Evolutionary conservation across 1,284 basidiomycete genomes (phyloP).

Genomic region (Psilocybe mexicana): DNA sequence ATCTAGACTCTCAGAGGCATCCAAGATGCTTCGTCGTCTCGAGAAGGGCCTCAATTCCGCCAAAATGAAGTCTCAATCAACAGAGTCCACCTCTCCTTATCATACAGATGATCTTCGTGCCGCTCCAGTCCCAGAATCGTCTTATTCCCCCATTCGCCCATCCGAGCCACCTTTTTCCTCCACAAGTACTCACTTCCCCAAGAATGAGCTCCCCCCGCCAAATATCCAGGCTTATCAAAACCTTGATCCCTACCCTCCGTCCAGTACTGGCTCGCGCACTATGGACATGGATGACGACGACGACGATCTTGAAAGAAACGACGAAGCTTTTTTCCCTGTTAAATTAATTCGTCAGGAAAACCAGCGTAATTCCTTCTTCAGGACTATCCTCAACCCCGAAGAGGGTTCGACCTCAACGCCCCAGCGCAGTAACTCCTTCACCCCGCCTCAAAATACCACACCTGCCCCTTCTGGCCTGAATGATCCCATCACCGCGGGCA

Average conservation of each 20-base stretch:
- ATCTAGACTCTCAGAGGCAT: slow-evolving; percentile 76
- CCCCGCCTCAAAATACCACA: slow-evolving; percentile 35
- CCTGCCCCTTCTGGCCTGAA: slow-evolving; percentile 40
- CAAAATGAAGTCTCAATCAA: slow-evolving; percentile 63
- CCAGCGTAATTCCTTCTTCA: slow-evolving; percentile 72
- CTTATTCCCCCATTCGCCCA: slow-evolving; percentile 21
- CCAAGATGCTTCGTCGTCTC: slow-evolving; percentile 81
- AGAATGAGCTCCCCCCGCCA: slow-evolving; percentile 49
- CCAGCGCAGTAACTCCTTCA: slow-evolving; percentile 35
- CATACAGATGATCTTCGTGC: slow-evolving; percentile 31
- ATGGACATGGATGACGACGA: slow-evolving; percentile 64
- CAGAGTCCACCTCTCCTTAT: slow-evolving; percentile 34
- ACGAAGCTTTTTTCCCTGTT: slow-evolving; percentile 68
- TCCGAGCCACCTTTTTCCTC: slow-evolving; percentile 20
- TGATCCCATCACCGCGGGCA: slow-evolving; percentile 69
- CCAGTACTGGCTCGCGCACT: slow-evolving; percentile 39
- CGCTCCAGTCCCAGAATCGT: slow-evolving; percentile 26
- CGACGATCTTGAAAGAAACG: slow-evolving; percentile 56
- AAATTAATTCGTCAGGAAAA: slow-evolving; percentile 71
- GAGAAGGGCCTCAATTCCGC: slow-evolving; percentile 80
- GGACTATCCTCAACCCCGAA: slow-evolving; percentile 76
- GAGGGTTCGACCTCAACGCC: slow-evolving; percentile 42
- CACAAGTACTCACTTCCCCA: slow-evolving; percentile 42
- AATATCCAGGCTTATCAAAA: slow-evolving; percentile 40
- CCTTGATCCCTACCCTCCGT: slow-evolving; percentile 35